Evolutionary conservation across 2,329 filamentous ascomycete genomes (phyloP), one percentile per base, ranked within the genome.

Genomic region (Bipolaris bicolor): DNA sequence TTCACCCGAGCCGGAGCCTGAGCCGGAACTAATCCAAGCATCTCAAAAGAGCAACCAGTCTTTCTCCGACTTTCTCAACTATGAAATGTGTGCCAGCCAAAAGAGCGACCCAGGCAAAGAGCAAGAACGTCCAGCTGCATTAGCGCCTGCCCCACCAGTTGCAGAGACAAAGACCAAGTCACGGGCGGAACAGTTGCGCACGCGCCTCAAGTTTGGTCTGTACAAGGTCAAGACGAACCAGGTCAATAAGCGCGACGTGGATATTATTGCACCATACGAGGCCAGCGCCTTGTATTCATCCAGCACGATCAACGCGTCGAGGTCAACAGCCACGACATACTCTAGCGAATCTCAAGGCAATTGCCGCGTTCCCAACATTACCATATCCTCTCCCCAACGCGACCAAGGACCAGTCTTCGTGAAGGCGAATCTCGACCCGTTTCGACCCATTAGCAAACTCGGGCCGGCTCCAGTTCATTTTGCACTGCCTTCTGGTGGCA

Each of bases 221-320:
- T 92, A 92, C 80, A 92, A 92, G 76, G 81, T 93, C 63, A 84
- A 83, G 55, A 92, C 90, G 1, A 87, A 89, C 58, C 90, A 93
- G 75, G 83, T 86, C 52, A 79, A 84, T 55, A 81, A 90, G 26
- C 87, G 89, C 1, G 61, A 67, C 82, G 91, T 59, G 81, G 86
- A 53, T 77, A 84, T 92, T 39, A 71, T 77, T 10, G 71, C 72
- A 5, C 65, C 62, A 13, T 72, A 65, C 46, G 66, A 75, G 33
- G 53, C 62, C 13, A 62, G 60, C n/a, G 45, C 64, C 29, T 64
- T 67, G 1, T 64, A 60, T 15, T 65, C 62, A 11, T 61, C 55
- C 44, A 52, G 61, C 24, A 37, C 63, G 26, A 58, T 64, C 20
- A 47, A 66, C 60, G 57, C 62, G 41, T 66, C 65, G 16, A 64